These are phyloP conservation scores for Neobulgaria alba DNA, from an alignment of 2,329 filamentous ascomycete species.

Conservation along the genomic window DNA sequence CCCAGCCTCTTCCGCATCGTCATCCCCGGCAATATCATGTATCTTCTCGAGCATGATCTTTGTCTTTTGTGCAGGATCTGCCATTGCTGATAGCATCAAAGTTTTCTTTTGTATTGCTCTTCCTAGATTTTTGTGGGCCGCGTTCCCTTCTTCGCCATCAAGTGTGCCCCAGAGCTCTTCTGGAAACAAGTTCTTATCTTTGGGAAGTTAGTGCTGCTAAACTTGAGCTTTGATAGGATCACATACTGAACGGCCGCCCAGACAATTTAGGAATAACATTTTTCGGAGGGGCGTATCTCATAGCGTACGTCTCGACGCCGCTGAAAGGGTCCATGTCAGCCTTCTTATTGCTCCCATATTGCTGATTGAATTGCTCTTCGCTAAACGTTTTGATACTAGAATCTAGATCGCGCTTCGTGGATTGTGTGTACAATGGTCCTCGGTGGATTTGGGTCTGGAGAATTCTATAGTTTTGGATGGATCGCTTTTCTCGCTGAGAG, in stretches of 20 bases:
- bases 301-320: conserved; percentile 51
- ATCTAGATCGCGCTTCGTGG: conserved; percentile 27
- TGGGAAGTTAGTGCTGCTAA: conserved; percentile 6
- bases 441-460: conserved; percentile 48
- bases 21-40: conserved; percentile 30
- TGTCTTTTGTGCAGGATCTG: conserved; percentile 26
- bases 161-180: conserved; percentile 47
- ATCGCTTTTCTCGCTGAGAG: conserved; percentile 35
- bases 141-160: conserved; percentile 30
- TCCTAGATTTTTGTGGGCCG: conserved; percentile 18
- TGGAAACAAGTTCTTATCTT: conserved; percentile 50
- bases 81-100: conserved; percentile 18
- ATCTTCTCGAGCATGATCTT: conserved; percentile 24
- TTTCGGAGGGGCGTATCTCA: conserved; percentile 48
- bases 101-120: conserved; percentile 26
- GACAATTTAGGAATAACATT: conserved; percentile 45
- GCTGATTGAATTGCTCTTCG: conserved; percentile 31
- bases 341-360: conserved; percentile 25
- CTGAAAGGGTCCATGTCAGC: conserved; percentile 50
- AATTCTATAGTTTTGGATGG: conserved; percentile 40
- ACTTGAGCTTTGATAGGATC: background rate
- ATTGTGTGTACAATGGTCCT: conserved; percentile 44
- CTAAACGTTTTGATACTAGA: conserved; percentile 34
- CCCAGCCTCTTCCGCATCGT: conserved; percentile 27
- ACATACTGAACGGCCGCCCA: conserved; percentile 45